Base-by-base conservation (phyloP, 2,329 filamentous ascomycete genomes). In the Colletotrichum gigasporum region DNA sequence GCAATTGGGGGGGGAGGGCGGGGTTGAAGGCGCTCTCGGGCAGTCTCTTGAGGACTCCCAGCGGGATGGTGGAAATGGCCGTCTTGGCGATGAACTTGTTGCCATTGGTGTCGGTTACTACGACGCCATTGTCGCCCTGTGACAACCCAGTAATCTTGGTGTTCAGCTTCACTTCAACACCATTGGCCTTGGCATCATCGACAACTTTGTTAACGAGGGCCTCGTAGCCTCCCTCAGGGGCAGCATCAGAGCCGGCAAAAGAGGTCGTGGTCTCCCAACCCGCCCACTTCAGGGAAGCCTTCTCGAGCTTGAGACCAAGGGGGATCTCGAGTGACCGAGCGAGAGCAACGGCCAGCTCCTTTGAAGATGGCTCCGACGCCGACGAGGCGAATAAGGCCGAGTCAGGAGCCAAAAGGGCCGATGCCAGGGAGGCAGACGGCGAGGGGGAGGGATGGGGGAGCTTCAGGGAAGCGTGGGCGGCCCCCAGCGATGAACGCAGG, bases 311-410 rank as follows among this genome's bases (percentile, higher is more conserved):
- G 26, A 65, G 50, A 6, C 62, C 62, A 2, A 65, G 42, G 9
- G 62, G 62, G 4, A 65, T 60, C 50, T 65, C 62, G 5, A 65
- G 62, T 18, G 62, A 65, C 12, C 62, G 57, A n/a, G 62, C 62
- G 7, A 65, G 62, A 14, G 42, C 56, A 32, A 35, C 35, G 8
- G 57, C 62, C 48, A 65, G 35, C 2, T 62, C 62, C 34, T 62
- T 54, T 16, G 37, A 28, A 16, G 50, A 24, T n/a, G 41, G 6
- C 4, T 26, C 41, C 12, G 54, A 39, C 30, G 48, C 20, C 3
- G 41, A 26, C n/a, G n/a, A n/a, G n/a, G 58, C 34, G 26, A 61
- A 61, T 22, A 65, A 37, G 3, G 28, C 22, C 14, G 62, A 65
- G 42, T 34, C 26, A 7, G 37, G 47, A 3, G 56, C 56, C 18